Conservation (phyloP, 73 alveolate genomes). For the Paramecium primaurelia region DNA sequence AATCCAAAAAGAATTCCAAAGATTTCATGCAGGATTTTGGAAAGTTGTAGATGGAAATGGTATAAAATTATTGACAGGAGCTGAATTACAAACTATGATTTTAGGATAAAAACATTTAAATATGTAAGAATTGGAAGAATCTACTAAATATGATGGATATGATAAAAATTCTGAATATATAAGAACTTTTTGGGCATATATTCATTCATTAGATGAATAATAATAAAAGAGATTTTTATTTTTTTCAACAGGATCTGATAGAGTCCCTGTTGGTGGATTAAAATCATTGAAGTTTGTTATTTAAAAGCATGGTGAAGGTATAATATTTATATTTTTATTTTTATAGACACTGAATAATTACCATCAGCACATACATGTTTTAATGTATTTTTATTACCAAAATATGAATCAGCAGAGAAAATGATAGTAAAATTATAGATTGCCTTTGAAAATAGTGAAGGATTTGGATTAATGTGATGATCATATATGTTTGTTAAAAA, state of each 20-base stretch:
- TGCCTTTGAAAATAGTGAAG: conserved; percentile 95
- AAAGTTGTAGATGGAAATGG: conserved; percentile 43
- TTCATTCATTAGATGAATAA: conserved; percentile 66
- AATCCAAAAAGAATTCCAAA: conserved; percentile 72
- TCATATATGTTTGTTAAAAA: neutral
- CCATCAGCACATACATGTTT: conserved; percentile 99
- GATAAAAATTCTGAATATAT: conserved; percentile 46
- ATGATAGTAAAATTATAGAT: conserved; percentile 70
- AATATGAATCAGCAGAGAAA: conserved; percentile 80
- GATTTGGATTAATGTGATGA: conserved; percentile 89
- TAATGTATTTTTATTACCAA: conserved; percentile 92
- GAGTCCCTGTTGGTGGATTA: conserved; percentile 82
- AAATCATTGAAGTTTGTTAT: conserved; percentile 62
- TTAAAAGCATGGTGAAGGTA: conserved; percentile 72
- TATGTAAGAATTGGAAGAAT: conserved; percentile 57
- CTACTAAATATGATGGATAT: conserved; percentile 68
- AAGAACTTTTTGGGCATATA: conserved; percentile 80
- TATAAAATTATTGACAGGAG: conserved; percentile 37
- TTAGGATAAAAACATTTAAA: conserved; percentile 63
- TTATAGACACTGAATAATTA: conserved; percentile 72
- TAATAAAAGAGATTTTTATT: conserved; percentile 69
- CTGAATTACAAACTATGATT: neutral
- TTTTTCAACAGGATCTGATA: conserved; percentile 81
- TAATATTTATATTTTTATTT: neutral
- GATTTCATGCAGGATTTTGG: conserved; percentile 60